Evolutionary conservation across 2,329 filamentous ascomycete genomes (phyloP), one percentile per base, ranked within the genome.

Genomic region (Ophiostoma piceae): DNA sequence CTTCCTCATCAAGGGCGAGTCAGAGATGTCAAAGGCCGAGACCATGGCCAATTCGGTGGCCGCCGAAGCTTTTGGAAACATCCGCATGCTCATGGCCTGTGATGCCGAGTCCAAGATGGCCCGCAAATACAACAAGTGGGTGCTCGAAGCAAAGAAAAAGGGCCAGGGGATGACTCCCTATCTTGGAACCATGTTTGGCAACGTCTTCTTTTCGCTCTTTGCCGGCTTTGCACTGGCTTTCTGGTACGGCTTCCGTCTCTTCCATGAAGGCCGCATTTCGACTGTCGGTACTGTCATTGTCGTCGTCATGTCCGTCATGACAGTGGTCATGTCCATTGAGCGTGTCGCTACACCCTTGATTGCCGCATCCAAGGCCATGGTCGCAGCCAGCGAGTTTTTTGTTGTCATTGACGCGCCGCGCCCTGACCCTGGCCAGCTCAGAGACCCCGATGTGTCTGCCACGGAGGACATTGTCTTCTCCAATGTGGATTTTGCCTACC

Each of bases 401-500:
- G 80, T 80, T 60, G 82, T 87, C 71, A 84, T 84, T 70, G 82
- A 84, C 69, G 80, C 81, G 3, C 81, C 81, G 1, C 79, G 78
- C 68, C 80, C 82, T 1, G 74, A 75, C 0, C 74, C 71, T 0
- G 80, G 79, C 32, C 80, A 79, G 5, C 75, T 86, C 5, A 82
- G 76, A 69, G 81, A 79, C 0, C 83, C 84, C 0, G 82, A 85
- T n/a, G 81, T 84, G 22, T 82, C 82, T 1, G 80, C 82, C 1
- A 79, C 77, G 6, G 79, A 80, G 22, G 84, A 89, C 68, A 88
- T 91, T 67, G 78, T 84, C 5, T 85, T 94, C 57, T 79, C 86
- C 12, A 81, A 87, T 60, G 85, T 94, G 12, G 85, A 83, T n/a
- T 93, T 94, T 75, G 85, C 89, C 1, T 94, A 94, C 74, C 91